Evolutionary conservation across 202 grass and related monocot genomes (phyloP).

Genomic region (Dendrocalamus latiflorus): DNA sequence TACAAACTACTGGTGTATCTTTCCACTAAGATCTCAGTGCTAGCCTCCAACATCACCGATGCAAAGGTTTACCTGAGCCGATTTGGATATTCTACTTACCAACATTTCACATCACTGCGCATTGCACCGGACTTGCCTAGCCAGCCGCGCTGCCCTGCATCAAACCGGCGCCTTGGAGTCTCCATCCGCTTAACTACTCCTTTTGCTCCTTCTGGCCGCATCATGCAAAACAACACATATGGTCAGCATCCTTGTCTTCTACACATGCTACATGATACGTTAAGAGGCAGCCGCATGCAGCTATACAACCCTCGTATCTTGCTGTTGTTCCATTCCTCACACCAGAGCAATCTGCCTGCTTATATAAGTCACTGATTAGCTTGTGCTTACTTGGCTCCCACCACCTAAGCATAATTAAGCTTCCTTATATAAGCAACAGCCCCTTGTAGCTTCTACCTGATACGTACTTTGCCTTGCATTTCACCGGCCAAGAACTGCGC

Average conservation of each 20-base stretch:
- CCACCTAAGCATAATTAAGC: too few relatives aligned
- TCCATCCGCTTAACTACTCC: not conserved
- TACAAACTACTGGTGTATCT: too few relatives aligned
- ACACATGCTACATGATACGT: not conserved
- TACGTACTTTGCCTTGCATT: not conserved
- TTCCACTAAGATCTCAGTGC: too few relatives aligned
- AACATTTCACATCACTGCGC: too few relatives aligned
- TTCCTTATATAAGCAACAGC: not conserved
- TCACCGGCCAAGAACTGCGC: not conserved
- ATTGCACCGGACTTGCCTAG: too few relatives aligned
- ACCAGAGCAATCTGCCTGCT: not conserved
- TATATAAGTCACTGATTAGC: not conserved
- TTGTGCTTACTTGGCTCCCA: not conserved
- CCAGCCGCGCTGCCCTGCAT: not conserved
- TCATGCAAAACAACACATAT: not conserved
- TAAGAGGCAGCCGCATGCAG: too few relatives aligned
- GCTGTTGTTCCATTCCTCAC: not conserved
- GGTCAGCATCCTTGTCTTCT: not conserved
- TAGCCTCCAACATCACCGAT: too few relatives aligned
- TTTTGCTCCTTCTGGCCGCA: not conserved
- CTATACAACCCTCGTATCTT: slow-evolving; percentile 16
- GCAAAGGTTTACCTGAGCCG: too few relatives aligned
- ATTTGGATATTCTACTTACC: too few relatives aligned
- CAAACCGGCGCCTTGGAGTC: slow-evolving; percentile 4
- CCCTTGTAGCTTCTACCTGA: not conserved